Evolutionary conservation across 345 rosid species (phyloP).

Genomic region (Adansonia digitata): DNA sequence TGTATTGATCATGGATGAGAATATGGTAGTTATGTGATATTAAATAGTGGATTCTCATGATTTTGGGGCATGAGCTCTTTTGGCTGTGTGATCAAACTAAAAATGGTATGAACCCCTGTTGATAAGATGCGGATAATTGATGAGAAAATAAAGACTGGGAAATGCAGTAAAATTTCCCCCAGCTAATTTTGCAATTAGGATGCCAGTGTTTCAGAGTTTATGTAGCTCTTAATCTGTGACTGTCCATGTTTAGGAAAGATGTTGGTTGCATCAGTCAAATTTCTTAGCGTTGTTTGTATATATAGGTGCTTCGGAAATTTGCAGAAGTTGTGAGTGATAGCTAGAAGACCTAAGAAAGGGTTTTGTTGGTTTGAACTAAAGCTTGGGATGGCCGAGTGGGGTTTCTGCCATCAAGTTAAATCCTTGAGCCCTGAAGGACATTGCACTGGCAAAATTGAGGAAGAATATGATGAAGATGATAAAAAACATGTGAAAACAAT

Average conservation of each 20-base stretch:
- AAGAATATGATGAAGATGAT: slow-evolving; percentile 31
- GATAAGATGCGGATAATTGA: neutral
- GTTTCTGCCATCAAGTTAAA: slow-evolving; percentile 24
- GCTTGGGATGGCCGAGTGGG: slow-evolving; percentile 43
- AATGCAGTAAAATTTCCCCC: neutral
- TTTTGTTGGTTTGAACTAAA: slow-evolving; percentile 38
- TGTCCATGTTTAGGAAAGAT: neutral
- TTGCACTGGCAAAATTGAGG: slow-evolving; percentile 20
- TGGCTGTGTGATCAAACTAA: neutral
- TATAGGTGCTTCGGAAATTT: slow-evolving; percentile 18
- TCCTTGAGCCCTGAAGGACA: slow-evolving; percentile 15
- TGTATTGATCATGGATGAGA: neutral
- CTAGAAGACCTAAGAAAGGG: slow-evolving; percentile 35
- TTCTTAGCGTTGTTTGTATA: slow-evolving; percentile 4
- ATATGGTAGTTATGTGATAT: neutral
- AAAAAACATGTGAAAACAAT: slow-evolving; percentile 23
- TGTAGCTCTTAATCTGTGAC: neutral
- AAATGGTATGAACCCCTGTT: neutral
- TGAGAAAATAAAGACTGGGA: neutral
- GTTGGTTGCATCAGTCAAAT: neutral
- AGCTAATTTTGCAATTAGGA: neutral
- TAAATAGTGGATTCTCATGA: neutral
- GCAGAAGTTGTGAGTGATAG: slow-evolving; percentile 10
- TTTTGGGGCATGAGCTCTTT: neutral
- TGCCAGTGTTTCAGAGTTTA: neutral